Conservation (phyloP, 192 early-diverging fungal genomes). For the Globomyces pollinis-pini region DNA sequence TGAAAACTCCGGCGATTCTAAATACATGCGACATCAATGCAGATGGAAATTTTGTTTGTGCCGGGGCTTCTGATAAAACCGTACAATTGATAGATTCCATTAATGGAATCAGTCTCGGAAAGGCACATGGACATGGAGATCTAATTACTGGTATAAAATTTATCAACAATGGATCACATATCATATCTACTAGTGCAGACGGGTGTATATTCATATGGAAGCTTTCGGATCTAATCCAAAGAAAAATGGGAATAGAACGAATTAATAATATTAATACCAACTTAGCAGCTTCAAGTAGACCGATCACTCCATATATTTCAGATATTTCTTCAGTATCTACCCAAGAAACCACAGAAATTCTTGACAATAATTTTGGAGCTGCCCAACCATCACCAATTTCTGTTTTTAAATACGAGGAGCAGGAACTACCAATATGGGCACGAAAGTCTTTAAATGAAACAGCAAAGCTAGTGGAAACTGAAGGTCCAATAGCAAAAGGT, state of each 20-base stretch:
- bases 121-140: constrained; percentile 62
- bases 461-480: not conserved
- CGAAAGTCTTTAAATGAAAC: not conserved
- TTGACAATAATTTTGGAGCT: not conserved
- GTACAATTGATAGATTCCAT: constrained; percentile 64
- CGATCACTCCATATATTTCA: too few species aligned
- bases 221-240: constrained; percentile 38
- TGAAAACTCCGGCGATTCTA: constrained; percentile 39
- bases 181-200: constrained; percentile 65
- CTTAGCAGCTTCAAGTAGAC: not conserved
- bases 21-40: constrained; percentile 62
- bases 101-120: constrained; percentile 49
- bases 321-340: too few species aligned
- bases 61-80: constrained; percentile 59
- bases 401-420: constrained; percentile 25
- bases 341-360: too few species aligned
- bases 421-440: constrained; percentile 31
- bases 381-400: not conserved
- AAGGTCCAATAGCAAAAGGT: constrained; percentile 3
- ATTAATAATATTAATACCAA: not conserved
- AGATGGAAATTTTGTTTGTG: constrained; percentile 56
- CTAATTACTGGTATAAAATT: constrained; percentile 65
- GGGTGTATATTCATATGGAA: constrained; percentile 74
- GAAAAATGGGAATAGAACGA: constrained; percentile 10
- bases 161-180: constrained; percentile 32